Percentiles rank a stretch among this genome's conserved stretches.
Evolutionary conservation across 2,329 filamentous ascomycete genomes (phyloP).

Genomic region (Lizonia empirigonia): DNA sequence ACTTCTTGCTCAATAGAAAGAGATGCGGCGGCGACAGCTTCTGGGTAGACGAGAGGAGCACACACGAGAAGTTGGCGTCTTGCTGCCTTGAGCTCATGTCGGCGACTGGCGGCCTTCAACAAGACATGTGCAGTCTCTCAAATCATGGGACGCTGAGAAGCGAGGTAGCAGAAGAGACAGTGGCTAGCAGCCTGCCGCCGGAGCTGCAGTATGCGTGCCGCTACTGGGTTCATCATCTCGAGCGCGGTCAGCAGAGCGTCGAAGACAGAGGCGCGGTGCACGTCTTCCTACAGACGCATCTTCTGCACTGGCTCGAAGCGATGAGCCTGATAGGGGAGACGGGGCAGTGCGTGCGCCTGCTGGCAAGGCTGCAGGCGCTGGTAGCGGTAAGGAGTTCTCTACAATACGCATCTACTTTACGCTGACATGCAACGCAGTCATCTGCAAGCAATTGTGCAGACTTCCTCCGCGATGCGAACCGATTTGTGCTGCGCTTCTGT

Average conservation of each 20-base stretch:
- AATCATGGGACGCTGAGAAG: background rate
- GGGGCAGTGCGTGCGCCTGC: too few species aligned
- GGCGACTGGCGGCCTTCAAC: background rate
- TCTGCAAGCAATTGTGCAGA: too few species aligned
- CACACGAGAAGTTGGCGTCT: too few species aligned
- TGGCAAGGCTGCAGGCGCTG: too few species aligned
- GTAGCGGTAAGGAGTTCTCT: too few species aligned
- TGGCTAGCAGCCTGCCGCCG: background rate
- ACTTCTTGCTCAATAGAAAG: too few species aligned
- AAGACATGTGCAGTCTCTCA: background rate
- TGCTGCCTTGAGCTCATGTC: too few species aligned
- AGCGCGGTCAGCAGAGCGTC: background rate
- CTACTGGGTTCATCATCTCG: background rate
- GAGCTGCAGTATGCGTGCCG: too few species aligned
- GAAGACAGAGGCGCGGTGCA: background rate
- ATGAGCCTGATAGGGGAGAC: too few species aligned
- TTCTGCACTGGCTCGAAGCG: background rate
- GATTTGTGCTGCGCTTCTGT: too few species aligned
- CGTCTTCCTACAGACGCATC: background rate
- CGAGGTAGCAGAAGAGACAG: background rate
- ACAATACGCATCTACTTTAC: too few species aligned
- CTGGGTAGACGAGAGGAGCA: background rate
- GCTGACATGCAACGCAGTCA: too few species aligned
- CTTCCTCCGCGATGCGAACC: constrained; percentile 40
- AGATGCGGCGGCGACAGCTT: background rate